Evolutionary conservation across 106 monocot species (phyloP), one percentile per base, ranked within the genome.

Genomic region (Platanthera guangdongensis): DNA sequence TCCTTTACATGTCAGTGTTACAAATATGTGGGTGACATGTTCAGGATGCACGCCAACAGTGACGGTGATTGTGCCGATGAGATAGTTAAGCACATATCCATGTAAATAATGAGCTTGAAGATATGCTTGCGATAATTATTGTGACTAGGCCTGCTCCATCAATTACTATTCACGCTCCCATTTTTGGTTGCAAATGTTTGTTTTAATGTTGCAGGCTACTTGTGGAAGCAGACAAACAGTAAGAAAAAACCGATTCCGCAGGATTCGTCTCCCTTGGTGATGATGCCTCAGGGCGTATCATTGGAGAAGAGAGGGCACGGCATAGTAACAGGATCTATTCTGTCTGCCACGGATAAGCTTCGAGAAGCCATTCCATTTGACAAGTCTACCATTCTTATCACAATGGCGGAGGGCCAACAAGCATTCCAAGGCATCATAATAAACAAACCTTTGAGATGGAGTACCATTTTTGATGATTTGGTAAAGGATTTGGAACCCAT

Each of bases 371-470:
- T 32, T 68, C 89, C 94, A 51, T 97, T 97, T 51, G 81, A 87
- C 45, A 89, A 88, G 47, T 84, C 93, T 47, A 80, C 83, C 13
- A 80, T 97, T 49, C 89, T 97, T 8, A 85, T 97, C 13, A 89
- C 93, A 30, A 76, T 68, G 15, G 75, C 84, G 0, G 81, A 85
- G 64, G 73, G 75, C 48, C 81, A 78, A 70, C 81, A 78, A 70
- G 86, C 87, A 4, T 91, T 93, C 51, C 84, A 87, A 52, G 96
- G 96, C 50, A 4, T 97, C 71, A 94, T 97, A 57, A 68, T 88
- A n/a, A 97, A 97, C 73, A 93, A 87, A 78, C 85, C 15, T 0
- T 77, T 97, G n/a, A 86, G 75, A 11, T 97, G 96, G 96, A 78
- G 85, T 22, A 39, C 39, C 39, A 9, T 83, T 51, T 85, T 94